Evolutionary conservation across 768 basidiomycete species (phyloP).

Genomic region (Dictyophora rubrovolvata): DNA sequence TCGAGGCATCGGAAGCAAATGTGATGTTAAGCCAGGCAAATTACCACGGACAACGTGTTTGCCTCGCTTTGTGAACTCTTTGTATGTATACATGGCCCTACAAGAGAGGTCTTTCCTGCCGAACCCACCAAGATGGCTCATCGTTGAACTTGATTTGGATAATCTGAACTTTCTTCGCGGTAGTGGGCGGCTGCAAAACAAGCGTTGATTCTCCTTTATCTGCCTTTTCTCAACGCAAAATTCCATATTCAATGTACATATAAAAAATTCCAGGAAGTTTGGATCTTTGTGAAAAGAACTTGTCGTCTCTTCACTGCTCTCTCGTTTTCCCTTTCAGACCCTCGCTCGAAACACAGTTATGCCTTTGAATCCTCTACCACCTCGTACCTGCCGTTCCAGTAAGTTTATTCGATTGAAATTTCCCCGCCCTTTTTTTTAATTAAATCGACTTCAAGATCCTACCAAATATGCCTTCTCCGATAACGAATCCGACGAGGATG

Average conservation of each 20-base stretch:
- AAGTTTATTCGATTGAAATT: background rate
- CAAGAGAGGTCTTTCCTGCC: background rate
- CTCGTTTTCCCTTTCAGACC: background rate
- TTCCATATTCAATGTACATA: background rate
- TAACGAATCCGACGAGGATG: background rate
- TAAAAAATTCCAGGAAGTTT: background rate
- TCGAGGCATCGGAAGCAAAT: background rate
- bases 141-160: background rate
- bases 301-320: background rate
- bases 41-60: background rate
- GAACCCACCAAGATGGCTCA: background rate
- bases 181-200: background rate
- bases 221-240: background rate
- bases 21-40: background rate
- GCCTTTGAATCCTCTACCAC: background rate
- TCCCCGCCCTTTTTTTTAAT: background rate
- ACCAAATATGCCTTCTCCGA: background rate
- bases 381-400: background rate
- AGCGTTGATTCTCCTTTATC: background rate
- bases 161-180: background rate
- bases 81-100: background rate
- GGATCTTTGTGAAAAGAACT: background rate
- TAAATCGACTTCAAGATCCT: background rate
- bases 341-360: background rate
- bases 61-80: background rate